Evolutionary conservation across 768 basidiomycete species (phyloP).

Genomic region (Psilocybe subaeruginosa): DNA sequence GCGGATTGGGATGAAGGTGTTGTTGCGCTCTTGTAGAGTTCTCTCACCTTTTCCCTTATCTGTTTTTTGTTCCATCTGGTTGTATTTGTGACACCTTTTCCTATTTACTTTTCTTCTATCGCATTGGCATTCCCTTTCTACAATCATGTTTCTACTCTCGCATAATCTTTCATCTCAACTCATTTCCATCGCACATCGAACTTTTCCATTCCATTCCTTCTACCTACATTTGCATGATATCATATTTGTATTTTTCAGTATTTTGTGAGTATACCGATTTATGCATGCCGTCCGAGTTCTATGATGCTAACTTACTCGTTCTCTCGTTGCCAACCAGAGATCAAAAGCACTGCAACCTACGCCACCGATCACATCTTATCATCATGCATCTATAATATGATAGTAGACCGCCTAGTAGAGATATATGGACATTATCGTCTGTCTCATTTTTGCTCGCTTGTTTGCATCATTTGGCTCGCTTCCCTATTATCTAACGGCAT

Average conservation of each 20-base stretch:
- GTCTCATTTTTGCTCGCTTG: not conserved
- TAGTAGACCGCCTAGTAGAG: constrained; percentile 5
- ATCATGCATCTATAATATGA: constrained; percentile 1
- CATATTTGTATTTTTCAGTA: constrained; percentile 16
- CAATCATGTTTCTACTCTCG: not conserved
- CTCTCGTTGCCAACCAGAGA: not conserved
- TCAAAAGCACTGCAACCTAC: constrained; percentile 11
- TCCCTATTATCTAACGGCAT: not conserved
- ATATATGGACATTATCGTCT: constrained; percentile 5
- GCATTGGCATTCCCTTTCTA: not conserved
- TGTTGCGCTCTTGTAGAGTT: constrained; percentile 24
- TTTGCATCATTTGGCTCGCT: not conserved
- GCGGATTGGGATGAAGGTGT: constrained; percentile 63
- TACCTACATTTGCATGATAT: constrained; percentile 1
- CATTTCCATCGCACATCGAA: not conserved
- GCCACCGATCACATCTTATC: not conserved
- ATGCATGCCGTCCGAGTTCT: not conserved
- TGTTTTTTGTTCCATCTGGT: not conserved
- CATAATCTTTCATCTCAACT: constrained; percentile 2
- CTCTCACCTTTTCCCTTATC: not conserved
- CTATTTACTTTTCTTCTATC: not conserved
- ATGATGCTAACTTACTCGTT: not conserved
- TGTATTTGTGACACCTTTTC: not conserved
- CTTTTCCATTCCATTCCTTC: not conserved
- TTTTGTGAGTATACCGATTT: constrained; percentile 11